Evolutionary conservation across 768 basidiomycete species (phyloP), one percentile per base, ranked within the genome.

Genomic region (Stropharia rugosoannulata): DNA sequence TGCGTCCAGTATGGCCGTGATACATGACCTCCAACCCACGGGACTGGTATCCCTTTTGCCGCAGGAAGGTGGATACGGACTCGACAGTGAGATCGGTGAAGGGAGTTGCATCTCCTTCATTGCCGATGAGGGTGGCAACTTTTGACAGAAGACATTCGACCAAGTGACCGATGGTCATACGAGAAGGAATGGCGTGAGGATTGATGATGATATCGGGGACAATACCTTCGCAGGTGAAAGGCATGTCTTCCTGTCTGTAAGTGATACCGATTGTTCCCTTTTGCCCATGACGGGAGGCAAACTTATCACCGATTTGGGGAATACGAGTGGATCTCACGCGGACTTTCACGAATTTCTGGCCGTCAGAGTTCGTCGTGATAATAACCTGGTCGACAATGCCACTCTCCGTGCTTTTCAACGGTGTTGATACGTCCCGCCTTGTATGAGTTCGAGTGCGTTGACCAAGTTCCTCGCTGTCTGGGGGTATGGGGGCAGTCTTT

Each of bases 181-280:
- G 96, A 50, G 97, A 98, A 4, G 97, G 97, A 72, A 99, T 99
- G 66, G 97, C 97, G 71, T 99, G 97, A 38, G 97, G 97, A 67
- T 99, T 99, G 73, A 99, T 99, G 75, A 99, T 83, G 65, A 99
- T 81, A 70, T 99, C 97, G 9, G 97, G 97, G 1, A 92, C 92
- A 64, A 98, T 93, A 56, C 97, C 97, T 68, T 98, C 95, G 2
- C 88, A 86, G 2, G 95, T 96, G 77, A 98, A 99, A 29, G 97
- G 97, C 97, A 99, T 98, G 69, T 99, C 97, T 71, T 99, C 97
- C 71, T 98, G 97, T 49, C 97, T 93, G 69, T 99, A 99, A 0
- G 96, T 98, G 73, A 99, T 97, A 74, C 97, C 97, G 59, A 98
- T 96, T 9, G 97, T 99, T 73, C 97, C 97, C 78, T 99, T 99